Evolutionary conservation across 306 rosid species (phyloP), one percentile per base, ranked within the genome.

Genomic region (Cicer cuneatum): DNA sequence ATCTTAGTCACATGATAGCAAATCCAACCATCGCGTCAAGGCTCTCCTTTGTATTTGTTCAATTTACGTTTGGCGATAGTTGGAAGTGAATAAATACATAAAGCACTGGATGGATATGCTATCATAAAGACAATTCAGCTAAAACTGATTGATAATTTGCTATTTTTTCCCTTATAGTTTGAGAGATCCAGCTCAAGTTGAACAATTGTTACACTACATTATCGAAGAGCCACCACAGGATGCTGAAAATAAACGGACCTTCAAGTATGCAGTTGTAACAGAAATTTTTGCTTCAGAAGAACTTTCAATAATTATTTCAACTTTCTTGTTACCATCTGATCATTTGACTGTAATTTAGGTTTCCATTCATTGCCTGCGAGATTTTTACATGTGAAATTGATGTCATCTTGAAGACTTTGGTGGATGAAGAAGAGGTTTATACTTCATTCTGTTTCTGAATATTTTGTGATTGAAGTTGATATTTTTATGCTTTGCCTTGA

Each of bases 301-400:
- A 62, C 38, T 12, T 85, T 6, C 21, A 42, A 58, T 63, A 13
- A 24, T 6, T 21, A 60, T 64, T 73, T 41, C 29, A 48, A 37
- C 40, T 60, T 51, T 63, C 14, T n/a, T 46, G 35, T 3, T 71
- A 49, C 66, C 75, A 76, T 74, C 76, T 84, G 61, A 78, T 79
- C 72, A 59, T 67, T 80, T 71, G 69, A 80, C 60, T 78, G 58
- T 70, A 72, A 71, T 58, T 15, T 78, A 95, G 99, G 97, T 92
- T 92, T 83, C 99, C 99, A 6, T 95, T 92, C 87, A 92, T 95
- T 78, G 86, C 98, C 49, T 92, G 99, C 69, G 99, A 95, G 88
- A 84, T 95, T 78, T 92, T 95, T 78, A 90, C 98, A 19, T 95
- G 99, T 83, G 99, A 95, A 86, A 92, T 92, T 81, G 99, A 95